These are phyloP conservation scores for Curvularia spicifera DNA, from an alignment of 2,329 filamentous ascomycete genomes.

Conservation along the genomic window DNA sequence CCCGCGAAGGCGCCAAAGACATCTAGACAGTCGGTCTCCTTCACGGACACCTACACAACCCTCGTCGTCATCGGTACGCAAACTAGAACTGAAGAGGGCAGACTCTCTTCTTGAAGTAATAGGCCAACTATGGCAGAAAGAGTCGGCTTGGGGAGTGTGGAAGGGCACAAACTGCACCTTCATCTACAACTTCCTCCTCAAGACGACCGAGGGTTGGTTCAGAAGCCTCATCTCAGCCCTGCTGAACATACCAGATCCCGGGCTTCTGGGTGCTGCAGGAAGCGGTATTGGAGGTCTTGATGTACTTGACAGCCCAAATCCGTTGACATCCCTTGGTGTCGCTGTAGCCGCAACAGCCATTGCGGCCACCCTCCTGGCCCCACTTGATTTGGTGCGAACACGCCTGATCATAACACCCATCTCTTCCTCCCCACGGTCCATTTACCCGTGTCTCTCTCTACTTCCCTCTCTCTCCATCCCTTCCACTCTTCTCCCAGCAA, in stretches of 20 bases:
- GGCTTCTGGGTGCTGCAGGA: constrained; percentile 56
- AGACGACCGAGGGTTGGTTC: constrained; percentile 89
- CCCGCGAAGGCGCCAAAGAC: constrained; percentile 44
- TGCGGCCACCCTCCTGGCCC: constrained; percentile 81
- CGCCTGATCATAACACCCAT: constrained; percentile 83
- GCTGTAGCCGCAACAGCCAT: constrained; percentile 68
- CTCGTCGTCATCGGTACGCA: constrained; percentile 59
- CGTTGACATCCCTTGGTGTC: constrained; percentile 79
- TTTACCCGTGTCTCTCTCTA: constrained; percentile 76
- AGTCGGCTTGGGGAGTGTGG: constrained; percentile 92
- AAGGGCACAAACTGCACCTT: constrained; percentile 93
- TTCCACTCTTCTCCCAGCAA: constrained; percentile 76
- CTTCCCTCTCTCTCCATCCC: constrained; percentile 76
- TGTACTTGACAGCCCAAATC: constrained; percentile 80
- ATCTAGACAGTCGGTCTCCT: constrained; percentile 50
- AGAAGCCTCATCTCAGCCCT: constrained; percentile 88
- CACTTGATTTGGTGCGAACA: constrained; percentile 88
- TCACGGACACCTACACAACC: constrained; percentile 50
- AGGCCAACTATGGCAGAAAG: constrained; percentile 84
- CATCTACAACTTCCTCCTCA: constrained; percentile 84
- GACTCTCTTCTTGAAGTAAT: constrained; percentile 88
- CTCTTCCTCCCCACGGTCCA: constrained; percentile 75
- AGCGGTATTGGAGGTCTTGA: constrained; percentile 70
- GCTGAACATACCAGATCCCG: constrained; percentile 85
- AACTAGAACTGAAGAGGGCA: constrained; percentile 72